Evolutionary conservation across 2,329 filamentous ascomycete genomes (phyloP).

Genomic region (Ophiostoma sp.): DNA sequence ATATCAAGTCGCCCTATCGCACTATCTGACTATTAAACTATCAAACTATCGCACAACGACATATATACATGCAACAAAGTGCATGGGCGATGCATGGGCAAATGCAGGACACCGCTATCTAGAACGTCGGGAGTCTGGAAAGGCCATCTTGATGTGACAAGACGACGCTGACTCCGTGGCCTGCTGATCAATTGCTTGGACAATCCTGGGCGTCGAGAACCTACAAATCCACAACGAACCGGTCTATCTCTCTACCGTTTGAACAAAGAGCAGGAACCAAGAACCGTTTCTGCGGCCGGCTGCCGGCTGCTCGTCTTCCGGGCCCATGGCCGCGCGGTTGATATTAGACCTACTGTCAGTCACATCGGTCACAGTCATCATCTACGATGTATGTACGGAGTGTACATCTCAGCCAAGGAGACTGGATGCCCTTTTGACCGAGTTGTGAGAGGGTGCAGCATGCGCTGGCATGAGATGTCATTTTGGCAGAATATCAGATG

Average conservation of each 20-base stretch:
- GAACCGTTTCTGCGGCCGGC: neutral
- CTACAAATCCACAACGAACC: neutral
- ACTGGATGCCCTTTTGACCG: neutral
- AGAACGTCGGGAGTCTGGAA: neutral
- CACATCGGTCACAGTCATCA: neutral
- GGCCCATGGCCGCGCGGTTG: neutral
- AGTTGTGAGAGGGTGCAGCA: neutral
- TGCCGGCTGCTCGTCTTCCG: neutral
- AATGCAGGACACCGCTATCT: neutral
- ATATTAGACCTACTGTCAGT: neutral
- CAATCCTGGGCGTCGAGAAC: neutral
- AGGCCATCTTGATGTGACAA: neutral
- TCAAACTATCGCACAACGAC: conserved; percentile 1
- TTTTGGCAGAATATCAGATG: conserved; percentile 9
- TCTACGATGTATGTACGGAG: neutral
- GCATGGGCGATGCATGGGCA: neutral
- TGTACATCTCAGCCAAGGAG: neutral
- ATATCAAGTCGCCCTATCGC: neutral
- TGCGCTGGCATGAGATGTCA: conserved; percentile 4
- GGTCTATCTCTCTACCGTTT: neutral
- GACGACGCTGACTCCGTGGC: neutral
- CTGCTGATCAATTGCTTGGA: neutral
- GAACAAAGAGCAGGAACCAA: neutral
- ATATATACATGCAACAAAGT: neutral
- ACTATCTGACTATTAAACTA: neutral